A percentile compares a stretch with the other conserved stretches of the same genome.
These are phyloP conservation scores for Aspergillus oerlinghausenensis DNA, from an alignment of 2,329 filamentous ascomycete genomes.

Conservation along the genomic window DNA sequence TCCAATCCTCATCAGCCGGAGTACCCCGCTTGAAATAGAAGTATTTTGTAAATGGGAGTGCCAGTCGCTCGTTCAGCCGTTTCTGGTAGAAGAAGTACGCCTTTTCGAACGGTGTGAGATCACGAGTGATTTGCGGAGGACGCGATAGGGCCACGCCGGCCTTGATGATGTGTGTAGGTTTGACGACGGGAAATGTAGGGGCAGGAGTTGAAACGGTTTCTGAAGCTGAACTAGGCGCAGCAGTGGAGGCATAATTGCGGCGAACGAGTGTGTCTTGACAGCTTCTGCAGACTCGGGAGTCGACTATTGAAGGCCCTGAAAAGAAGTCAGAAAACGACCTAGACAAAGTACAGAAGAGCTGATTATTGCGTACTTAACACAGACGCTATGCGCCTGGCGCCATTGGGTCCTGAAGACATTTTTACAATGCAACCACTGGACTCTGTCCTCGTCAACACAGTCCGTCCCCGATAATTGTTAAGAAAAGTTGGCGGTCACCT, in stretches of 20 bases:
- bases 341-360: background rate
- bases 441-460: slow-evolving; percentile 15
- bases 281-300: slow-evolving; percentile 40
- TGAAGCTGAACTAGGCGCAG: slow-evolving; percentile 32
- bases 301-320: slow-evolving; percentile 33
- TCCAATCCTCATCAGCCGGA: slow-evolving; percentile 80
- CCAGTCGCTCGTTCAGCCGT: slow-evolving; percentile 87
- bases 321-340: slow-evolving; percentile 11
- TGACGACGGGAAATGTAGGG: slow-evolving; percentile 26
- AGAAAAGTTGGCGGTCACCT: slow-evolving; percentile 41
- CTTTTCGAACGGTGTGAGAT: slow-evolving; percentile 82
- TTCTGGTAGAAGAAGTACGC: slow-evolving; percentile 97
- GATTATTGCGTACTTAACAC: slow-evolving; percentile 32
- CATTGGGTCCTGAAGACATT: slow-evolving; percentile 41
- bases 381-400: slow-evolving; percentile 37
- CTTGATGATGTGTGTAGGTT: slow-evolving; percentile 44
- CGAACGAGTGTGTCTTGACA: slow-evolving; percentile 39
- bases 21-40: slow-evolving; percentile 96
- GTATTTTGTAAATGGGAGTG: slow-evolving; percentile 78
- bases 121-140: slow-evolving; percentile 78
- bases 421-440: slow-evolving; percentile 14
- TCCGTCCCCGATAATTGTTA: slow-evolving; percentile 15
- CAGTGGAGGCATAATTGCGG: slow-evolving; percentile 38
- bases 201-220: slow-evolving; percentile 29
- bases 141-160: slow-evolving; percentile 81